Conservation (phyloP, 108 stramenopile species). For the Asterionellopsis glacialis region DNA sequence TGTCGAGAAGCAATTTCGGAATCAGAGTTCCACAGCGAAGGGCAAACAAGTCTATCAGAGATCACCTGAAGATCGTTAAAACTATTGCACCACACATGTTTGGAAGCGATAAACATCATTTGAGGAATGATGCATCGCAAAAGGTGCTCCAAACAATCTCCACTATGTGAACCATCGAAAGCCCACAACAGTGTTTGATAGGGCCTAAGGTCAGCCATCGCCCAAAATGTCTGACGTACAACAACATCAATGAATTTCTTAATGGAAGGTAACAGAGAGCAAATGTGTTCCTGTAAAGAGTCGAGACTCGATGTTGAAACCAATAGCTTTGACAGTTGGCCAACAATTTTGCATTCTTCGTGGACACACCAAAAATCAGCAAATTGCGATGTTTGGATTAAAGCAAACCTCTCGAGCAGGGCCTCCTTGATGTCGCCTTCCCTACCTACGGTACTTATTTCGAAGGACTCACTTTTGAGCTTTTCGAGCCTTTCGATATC, state of each 20-base stretch:
- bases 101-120: constrained; percentile 36
- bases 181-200: constrained; percentile 87
- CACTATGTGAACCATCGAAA: constrained; percentile 35
- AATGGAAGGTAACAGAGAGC: not conserved
- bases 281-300: no score
- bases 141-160: constrained; percentile 20
- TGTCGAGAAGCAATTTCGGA: constrained; percentile 4
- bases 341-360: constrained; percentile 47
- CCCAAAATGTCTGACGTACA: constrained; percentile 28
- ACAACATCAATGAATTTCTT: not conserved
- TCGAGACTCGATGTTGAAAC: no score
- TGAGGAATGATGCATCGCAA: constrained; percentile 45
- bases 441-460: constrained; percentile 3
- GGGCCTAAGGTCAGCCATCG: constrained; percentile 62
- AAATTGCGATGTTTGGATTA: constrained; percentile 61
- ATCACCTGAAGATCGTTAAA: constrained; percentile 45
- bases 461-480: constrained; percentile 6
- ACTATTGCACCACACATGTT: constrained; percentile 59
- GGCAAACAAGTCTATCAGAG: constrained; percentile 35
- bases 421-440: not conserved
- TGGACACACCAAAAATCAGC: constrained; percentile 58
- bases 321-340: constrained; percentile 13
- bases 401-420: constrained; percentile 35
- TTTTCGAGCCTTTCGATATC: constrained; percentile 46
- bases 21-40: constrained; percentile 44